A percentile compares a stretch with the other conserved stretches of the same genome.
Conservation (phyloP, 2,329 filamentous ascomycete species). For the Pseudogymnoascus sp. region DNA sequence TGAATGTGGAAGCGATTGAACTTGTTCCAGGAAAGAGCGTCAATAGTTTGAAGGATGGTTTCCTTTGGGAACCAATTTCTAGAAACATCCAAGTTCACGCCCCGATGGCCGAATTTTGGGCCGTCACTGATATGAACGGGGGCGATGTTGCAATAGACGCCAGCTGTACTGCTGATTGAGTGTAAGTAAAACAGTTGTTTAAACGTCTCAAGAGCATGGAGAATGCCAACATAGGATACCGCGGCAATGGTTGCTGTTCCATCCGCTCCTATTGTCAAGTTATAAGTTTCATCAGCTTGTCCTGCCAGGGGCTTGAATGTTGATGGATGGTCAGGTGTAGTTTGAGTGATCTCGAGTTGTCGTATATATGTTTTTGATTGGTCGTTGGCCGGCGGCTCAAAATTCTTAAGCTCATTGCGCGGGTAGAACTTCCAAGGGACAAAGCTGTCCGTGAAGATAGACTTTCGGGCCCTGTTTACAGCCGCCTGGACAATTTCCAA, state of each 20-base stretch:
- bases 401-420: constrained; percentile 46
- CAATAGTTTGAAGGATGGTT: constrained; percentile 65
- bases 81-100: constrained; percentile 70
- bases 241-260: constrained; percentile 58
- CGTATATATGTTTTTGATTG: constrained; percentile 43
- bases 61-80: constrained; percentile 61
- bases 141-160: constrained; percentile 59
- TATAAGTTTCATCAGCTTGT: constrained; percentile 69
- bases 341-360: constrained; percentile 55
- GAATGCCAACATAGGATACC: constrained; percentile 57
- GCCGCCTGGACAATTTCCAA: constrained; percentile 47
- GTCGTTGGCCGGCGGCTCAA: constrained; percentile 49
- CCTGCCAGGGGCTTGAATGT: constrained; percentile 54
- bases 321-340: constrained; percentile 40
- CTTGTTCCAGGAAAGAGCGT: constrained; percentile 70
- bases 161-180: constrained; percentile 41
- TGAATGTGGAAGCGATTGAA: constrained; percentile 77
- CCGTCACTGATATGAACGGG: constrained; percentile 65
- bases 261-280: constrained; percentile 47
- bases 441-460: constrained; percentile 60
- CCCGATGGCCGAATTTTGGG: constrained; percentile 69
- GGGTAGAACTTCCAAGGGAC: constrained; percentile 72
- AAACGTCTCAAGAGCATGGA: constrained; percentile 69
- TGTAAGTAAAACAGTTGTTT: constrained; percentile 72
- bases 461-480: constrained; percentile 50